Evolutionary conservation across 2,329 filamentous ascomycete genomes (phyloP), one percentile per base, ranked within the genome.

Genomic region (Orbilia ellipsospora): DNA sequence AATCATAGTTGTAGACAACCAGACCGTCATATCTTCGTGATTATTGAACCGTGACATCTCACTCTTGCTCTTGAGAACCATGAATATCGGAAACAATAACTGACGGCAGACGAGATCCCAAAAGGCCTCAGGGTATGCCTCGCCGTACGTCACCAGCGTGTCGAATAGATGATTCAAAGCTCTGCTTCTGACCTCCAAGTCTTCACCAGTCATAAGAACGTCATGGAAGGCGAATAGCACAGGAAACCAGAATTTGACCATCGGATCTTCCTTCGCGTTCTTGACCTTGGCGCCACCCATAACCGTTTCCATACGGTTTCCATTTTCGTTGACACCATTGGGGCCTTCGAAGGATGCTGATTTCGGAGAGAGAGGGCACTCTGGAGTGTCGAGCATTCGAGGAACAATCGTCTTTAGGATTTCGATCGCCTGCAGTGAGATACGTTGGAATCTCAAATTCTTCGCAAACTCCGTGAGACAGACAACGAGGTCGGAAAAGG

Each of bases 101-200:
- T 99, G 95, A 59, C 94, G 89, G 94, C 95, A 99, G 0, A 99
- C 87, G 16, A 95, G 97, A 82, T 99, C 95, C 95, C 95, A 99
- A 82, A 99, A 99, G 64, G 97, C 93, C 0, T 90, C 86, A 2
- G 94, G 93, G 80, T 97, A 99, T 78, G 93, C 92, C 16, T 92
- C 92, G 42, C 96, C 95, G 79, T 98, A 95, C 77, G 89, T 89
- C 72, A 97, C 90, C 5, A 99, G 86, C 0, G 93, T 93, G 73
- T 98, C 94, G 80, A 99, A 99, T 77, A 99, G 93, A 82, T 98
- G 99, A 79, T 94, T 96, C 48, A 99, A 86, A 1, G 96, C 95
- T 79, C 88, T 83, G 1, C 88, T 97, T 72, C 95, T 90, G 48
- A 98, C 95, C 83, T 99, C 95, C 16, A 99, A 87, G 81, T 99